phyloP scores from a whole-genome alignment of 2,329 filamentous ascomycete species.

The Trichoderma harzianum region DNA sequence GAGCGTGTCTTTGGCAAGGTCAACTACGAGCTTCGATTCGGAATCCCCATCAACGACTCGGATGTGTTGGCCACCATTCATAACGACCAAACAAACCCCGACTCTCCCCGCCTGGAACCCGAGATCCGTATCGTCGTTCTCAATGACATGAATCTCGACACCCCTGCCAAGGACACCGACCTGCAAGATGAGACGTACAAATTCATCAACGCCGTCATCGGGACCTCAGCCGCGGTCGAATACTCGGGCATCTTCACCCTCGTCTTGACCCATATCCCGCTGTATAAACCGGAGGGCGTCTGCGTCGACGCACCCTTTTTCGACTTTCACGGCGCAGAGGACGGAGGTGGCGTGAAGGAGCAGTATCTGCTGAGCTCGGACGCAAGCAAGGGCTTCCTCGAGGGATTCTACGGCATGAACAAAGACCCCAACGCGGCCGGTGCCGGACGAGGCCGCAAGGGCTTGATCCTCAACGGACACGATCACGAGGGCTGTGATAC shows the following conservation, averaged over 20 bases:
- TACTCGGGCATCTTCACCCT: constrained; percentile 69
- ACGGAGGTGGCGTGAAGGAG: constrained; percentile 73
- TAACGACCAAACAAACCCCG: constrained; percentile 41
- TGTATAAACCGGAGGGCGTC: constrained; percentile 77
- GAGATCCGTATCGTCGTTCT: constrained; percentile 80
- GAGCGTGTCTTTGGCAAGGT: constrained; percentile 80
- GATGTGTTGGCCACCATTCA: constrained; percentile 40
- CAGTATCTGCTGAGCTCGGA: constrained; percentile 83
- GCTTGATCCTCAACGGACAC: constrained; percentile 86
- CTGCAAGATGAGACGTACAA: constrained; percentile 74
- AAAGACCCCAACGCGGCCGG: constrained; percentile 56
- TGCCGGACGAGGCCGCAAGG: constrained; percentile 63
- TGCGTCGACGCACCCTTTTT: constrained; percentile 86
- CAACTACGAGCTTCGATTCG: constrained; percentile 84
- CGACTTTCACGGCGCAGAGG: constrained; percentile 65
- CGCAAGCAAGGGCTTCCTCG: constrained; percentile 71
- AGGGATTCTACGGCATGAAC: constrained; percentile 79
- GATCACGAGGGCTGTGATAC: constrained; percentile 94
- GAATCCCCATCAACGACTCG: constrained; percentile 47
- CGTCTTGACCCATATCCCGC: constrained; percentile 85
- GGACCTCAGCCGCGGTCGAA: constrained; percentile 57
- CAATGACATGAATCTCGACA: constrained; percentile 93
- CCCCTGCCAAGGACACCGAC: constrained; percentile 63
- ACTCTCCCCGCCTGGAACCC: constrained; percentile 52
- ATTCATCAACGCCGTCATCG: constrained; percentile 70